phyloP scores from a whole-genome alignment of 176 grass and related monocot genomes.

The bread wheat (Triticum aestivum) region IWGSC_CS_RefSeq_v2.1 NC_057813.1:540147409-540147908 shows the following conservation, averaged over 20 bases:
- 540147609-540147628: slow-evolving; percentile 1
- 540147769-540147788: background rate
- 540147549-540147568: slow-evolving; percentile 35
- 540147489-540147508: background rate
- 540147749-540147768: background rate
- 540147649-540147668: slow-evolving; percentile 44
- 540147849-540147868: slow-evolving; percentile 39
- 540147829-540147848: slow-evolving; percentile 41
- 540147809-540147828: slow-evolving; percentile 24
- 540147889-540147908: background rate
- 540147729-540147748: background rate
- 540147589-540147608: too few relatives aligned
- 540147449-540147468: too few relatives aligned
- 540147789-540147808: background rate
- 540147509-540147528: background rate
- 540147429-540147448: too few relatives aligned
- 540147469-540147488: background rate
- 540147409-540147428: too few relatives aligned
- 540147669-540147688: slow-evolving; percentile 83
- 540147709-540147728: slow-evolving; percentile 23
- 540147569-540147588: slow-evolving; percentile 10
- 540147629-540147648: too few relatives aligned
- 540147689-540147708: slow-evolving; percentile 52
- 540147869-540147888: slow-evolving; percentile 15
- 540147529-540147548: slow-evolving; percentile 3